Percentiles rank a stretch among this genome's conserved stretches.
Conservation (phyloP, 805 yeast genomes). For the Metschnikowia similis region DNA sequence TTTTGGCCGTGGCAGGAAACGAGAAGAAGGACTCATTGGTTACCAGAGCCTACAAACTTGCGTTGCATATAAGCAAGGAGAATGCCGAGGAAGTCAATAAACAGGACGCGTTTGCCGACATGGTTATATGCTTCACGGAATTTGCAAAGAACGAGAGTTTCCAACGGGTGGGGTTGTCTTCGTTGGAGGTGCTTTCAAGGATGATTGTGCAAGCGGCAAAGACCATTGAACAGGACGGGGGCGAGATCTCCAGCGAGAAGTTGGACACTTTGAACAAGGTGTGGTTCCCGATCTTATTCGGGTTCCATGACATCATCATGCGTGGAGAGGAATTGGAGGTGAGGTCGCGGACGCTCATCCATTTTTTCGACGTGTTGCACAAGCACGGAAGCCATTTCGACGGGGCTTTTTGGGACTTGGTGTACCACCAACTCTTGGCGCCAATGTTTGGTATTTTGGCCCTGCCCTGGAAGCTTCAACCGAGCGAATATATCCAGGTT, state of each 20-base stretch:
- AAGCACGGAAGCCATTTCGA: slow-evolving; percentile 77
- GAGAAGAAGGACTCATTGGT: slow-evolving; percentile 58
- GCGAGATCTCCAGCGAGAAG: slow-evolving; percentile 5
- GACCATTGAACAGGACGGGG: slow-evolving; percentile 17
- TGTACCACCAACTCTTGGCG: slow-evolving; percentile 74
- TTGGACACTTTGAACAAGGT: slow-evolving; percentile 45
- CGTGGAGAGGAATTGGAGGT: slow-evolving; percentile 92
- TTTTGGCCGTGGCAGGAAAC: slow-evolving; percentile 69
- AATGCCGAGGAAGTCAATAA: slow-evolving; percentile 58
- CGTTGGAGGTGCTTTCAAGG: slow-evolving; percentile 67
- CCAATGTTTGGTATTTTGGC: slow-evolving; percentile 85
- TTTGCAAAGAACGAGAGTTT: slow-evolving; percentile 79
- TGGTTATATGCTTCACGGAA: slow-evolving; percentile 72
- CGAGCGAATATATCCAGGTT: slow-evolving; percentile 36
- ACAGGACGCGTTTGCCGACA: slow-evolving; percentile 64
- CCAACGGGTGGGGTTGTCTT: slow-evolving; percentile 75
- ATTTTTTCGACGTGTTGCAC: slow-evolving; percentile 74
- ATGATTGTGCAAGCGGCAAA: slow-evolving; percentile 59
- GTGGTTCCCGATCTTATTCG: slow-evolving; percentile 84
- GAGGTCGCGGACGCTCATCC: slow-evolving; percentile 80
- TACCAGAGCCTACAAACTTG: slow-evolving; percentile 57
- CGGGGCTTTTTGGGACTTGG: slow-evolving; percentile 72
- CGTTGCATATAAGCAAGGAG: slow-evolving; percentile 56
- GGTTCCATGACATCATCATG: slow-evolving; percentile 87
- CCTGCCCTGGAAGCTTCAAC: slow-evolving; percentile 67